Evolutionary conservation across 352 stramenopile genomes (phyloP), one percentile per base, ranked within the genome.

Genomic region (Pilasporangium apinafurcum): DNA sequence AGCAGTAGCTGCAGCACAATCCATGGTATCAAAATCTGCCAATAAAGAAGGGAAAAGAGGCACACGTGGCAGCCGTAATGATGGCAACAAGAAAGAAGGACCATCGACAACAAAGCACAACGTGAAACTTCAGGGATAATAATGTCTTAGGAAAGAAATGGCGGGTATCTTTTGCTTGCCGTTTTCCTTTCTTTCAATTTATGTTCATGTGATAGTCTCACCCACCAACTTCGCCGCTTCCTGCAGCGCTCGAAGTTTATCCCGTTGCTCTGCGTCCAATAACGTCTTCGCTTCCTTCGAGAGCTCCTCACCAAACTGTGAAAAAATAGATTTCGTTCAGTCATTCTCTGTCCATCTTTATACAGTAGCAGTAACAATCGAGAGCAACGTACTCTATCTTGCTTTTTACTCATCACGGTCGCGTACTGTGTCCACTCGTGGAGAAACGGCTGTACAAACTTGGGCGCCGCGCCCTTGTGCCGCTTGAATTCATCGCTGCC

Each of bases 371-470:
- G 10, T 33, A 21, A n/a, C 9, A 21, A 21, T 6, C 44, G 22
- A 24, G 4, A 33, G 18, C 16, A 26, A 56, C 66, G 17, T 29
- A 79, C 62, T 41, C 62, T 60, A 38, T 86, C 57, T 27, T 74
- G 37, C 54, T 84, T 76, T 22, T 67, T 48, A 9, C 22, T 42
- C 57, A 92, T 68, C 47, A 68, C 51, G 22, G 44, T 41, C 30
- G 62, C 73, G 50, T 93, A 93, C 52, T 85, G 51, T 41, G 84
- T 56, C 82, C 82, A 93, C 51, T 93, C 82, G 24, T 51, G 57
- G 50, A 92, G 36, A 37, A 93, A 93, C 20, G 71, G 64, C 54
- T 67, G 59, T 36, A 93, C 74, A 41, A 89, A 93, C 53, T 91
- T 83, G 36, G 63, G 39, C 37, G 72, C 66, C 5, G 77, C 79